Base-by-base conservation (phyloP, 805 yeast genomes). In the Candida oleophila region DNA sequence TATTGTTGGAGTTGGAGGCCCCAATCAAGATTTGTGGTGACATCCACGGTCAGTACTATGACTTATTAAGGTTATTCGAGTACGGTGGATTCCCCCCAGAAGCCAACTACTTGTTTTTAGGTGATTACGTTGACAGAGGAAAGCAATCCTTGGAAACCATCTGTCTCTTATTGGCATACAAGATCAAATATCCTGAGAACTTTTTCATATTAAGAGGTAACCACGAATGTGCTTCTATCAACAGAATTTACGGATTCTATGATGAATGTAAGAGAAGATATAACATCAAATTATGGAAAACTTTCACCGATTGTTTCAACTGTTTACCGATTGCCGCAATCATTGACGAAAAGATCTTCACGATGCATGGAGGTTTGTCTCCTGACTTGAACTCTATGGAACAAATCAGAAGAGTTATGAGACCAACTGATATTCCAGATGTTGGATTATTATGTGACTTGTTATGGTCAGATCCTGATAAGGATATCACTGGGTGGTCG, bases 71-170 rank as follows among this genome's bases (percentile, higher is more conserved):
- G 70, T 80, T 92, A 59, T 92, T 92, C 62, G 98, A 94, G 74
- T 92, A 92, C 64, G 98, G 99, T 60, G 99, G 98, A 2, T 92
- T 94, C 78, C 99, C 99, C 1, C 99, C 99, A 11, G 98, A 94
- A 68, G 96, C 98, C 16, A 92, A 92, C 74, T 92, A 92, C 73
- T 76, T 92, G 60, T 92, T 92, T 65, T 73, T 92, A 49, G 99
- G 99, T 55, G 99, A 92, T 77, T 92, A 92, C 65, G 99, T 92
- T 55, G 99, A 92, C 76, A 86, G 99, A 78, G 99, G 99, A 63
- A 90, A 91, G 66, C 98, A 94, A 76, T 89, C 96, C 25, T 74
- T 94, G 59, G 99, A 92, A 70, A 94, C 98, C 15, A 92, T 92
- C 61, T 92, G 98, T 70, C 74, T 92, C 54, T 76, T 92, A 62